A percentile compares a stretch with the other conserved stretches of the same genome.
These are phyloP conservation scores for Albizia julibrissin DNA, from an alignment of 306 rosid genomes.

Conservation along the genomic window DNA sequence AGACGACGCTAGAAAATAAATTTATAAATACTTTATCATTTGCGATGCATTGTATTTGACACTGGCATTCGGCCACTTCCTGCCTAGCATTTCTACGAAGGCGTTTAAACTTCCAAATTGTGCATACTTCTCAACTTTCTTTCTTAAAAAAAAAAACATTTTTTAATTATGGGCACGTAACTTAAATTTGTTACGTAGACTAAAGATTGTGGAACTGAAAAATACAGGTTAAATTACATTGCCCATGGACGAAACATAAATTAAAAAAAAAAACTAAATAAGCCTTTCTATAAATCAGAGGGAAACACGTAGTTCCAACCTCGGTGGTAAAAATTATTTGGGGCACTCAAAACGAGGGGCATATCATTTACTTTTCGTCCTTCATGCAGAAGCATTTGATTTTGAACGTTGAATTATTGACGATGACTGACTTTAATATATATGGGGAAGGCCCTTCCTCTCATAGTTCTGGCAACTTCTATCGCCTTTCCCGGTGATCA, in stretches of 20 bases:
- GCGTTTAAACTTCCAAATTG: too few species aligned
- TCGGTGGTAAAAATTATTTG: constrained; percentile 1
- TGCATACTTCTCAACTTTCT: too few species aligned
- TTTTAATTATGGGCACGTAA: not conserved
- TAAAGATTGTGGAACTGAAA: constrained; percentile 8
- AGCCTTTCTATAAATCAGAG: constrained; percentile 34
- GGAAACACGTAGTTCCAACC: constrained; percentile 49
- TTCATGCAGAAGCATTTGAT: not conserved
- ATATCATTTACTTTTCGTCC: constrained; percentile 20
- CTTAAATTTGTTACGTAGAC: not conserved
- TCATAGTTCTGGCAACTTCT: not conserved
- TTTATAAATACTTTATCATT: not conserved
- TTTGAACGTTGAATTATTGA: not conserved
- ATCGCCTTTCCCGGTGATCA: not conserved
- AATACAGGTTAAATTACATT: not conserved
- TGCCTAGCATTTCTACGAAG: too few species aligned
- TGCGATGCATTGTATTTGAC: not conserved
- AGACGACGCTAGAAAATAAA: not conserved
- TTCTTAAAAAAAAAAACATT: too few species aligned
- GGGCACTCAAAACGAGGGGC: constrained; percentile 59
- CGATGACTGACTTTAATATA: not conserved
- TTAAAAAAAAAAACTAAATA: constrained; percentile 31
- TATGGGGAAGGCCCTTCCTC: not conserved
- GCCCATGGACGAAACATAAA: not conserved
- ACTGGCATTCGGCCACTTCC: too few species aligned